Evolutionary conservation across 352 stramenopile genomes (phyloP), one percentile per base, ranked within the genome.

Genomic region (Globisporangium paddicum): DNA sequence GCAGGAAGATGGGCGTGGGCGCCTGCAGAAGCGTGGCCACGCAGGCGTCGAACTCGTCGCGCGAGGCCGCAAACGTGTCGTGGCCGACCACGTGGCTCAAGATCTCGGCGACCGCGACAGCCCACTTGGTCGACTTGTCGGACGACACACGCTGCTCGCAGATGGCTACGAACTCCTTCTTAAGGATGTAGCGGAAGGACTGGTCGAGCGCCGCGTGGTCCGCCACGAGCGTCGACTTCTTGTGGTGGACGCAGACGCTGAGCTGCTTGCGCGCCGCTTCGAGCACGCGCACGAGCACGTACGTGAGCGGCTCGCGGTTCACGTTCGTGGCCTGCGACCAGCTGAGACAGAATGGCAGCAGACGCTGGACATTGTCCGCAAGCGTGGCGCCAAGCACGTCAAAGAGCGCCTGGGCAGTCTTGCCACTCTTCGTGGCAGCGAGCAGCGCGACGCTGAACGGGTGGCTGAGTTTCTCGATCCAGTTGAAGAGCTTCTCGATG

Each of bases 11-110:
- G 23, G 63, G 49, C 18, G 69, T 72, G 8, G 85, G 75, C 38
- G 79, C 82, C 62, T 88, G 65, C 23, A 95, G 67, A 35, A 95
- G 54, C 23, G 79, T 77, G 25, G 74, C 60, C 2, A 95, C 72
- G 38, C 80, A 86, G 30, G 63, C 52, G 45, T 93, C 85, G 32
- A 93, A 91, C 16, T 83, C 72, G 28, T 87, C 63, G 37, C 73
- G 67, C 49, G 59, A 79, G 14, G 75, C 63, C 26, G 66, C 40
- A 18, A 73, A 78, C 28, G 80, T 65, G 14, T 71, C 73, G 14
- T 72, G 60, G 5, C 62, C 64, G 0, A 75, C 68, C 11, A 86
- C 63, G 21, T 77, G 55, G 8, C 75, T 69, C 51, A 95, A 38
- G 53, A 87, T 69, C 19, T 84, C 62, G 13, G 84, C 81, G 54